These are phyloP conservation scores for Penicillium sp. DNA, from an alignment of 2,329 filamentous ascomycete genomes.

Conservation along the genomic window DNA sequence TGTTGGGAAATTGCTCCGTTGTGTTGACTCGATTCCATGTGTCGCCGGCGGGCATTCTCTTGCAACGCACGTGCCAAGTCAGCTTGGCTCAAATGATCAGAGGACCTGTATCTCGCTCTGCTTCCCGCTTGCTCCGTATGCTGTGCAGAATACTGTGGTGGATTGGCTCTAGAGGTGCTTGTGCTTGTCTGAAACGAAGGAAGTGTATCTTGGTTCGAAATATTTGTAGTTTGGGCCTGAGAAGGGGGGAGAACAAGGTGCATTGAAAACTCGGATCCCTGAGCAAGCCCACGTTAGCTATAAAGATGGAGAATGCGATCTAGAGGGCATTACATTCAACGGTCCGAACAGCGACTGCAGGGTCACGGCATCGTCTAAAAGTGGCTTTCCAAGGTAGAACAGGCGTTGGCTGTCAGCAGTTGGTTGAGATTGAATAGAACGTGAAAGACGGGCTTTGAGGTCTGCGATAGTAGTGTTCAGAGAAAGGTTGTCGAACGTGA, in stretches of 20 bases:
- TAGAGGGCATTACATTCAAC: slow-evolving; percentile 46
- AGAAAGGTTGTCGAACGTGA: slow-evolving; percentile 44
- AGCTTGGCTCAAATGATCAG: slow-evolving; percentile 18
- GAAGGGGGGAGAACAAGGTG: slow-evolving; percentile 51
- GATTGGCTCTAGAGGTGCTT: slow-evolving; percentile 17
- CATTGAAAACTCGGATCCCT: slow-evolving; percentile 39
- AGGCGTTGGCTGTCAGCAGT: slow-evolving; percentile 57
- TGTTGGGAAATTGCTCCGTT: not conserved
- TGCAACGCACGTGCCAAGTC: slow-evolving; percentile 29
- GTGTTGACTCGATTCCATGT: slow-evolving; percentile 26
- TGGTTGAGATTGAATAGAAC: slow-evolving; percentile 54
- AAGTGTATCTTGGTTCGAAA: not conserved
- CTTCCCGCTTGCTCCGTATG: slow-evolving; percentile 19
- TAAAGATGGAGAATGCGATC: not conserved
- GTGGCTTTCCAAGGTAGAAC: slow-evolving; percentile 62
- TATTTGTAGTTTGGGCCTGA: slow-evolving; percentile 19
- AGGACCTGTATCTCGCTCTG: slow-evolving; percentile 12
- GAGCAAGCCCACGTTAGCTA: slow-evolving; percentile 10
- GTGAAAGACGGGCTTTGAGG: slow-evolving; percentile 58
- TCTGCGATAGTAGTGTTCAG: slow-evolving; percentile 53
- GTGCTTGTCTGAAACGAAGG: slow-evolving; percentile 11
- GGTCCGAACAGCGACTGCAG: slow-evolving; percentile 57
- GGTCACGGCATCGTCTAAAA: slow-evolving; percentile 54
- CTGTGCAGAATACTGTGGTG: slow-evolving; percentile 6
- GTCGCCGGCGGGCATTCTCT: slow-evolving; percentile 28